Evolutionary conservation across 2,329 filamentous ascomycete genomes (phyloP).

Genomic region (Fusarium pininemorale): DNA sequence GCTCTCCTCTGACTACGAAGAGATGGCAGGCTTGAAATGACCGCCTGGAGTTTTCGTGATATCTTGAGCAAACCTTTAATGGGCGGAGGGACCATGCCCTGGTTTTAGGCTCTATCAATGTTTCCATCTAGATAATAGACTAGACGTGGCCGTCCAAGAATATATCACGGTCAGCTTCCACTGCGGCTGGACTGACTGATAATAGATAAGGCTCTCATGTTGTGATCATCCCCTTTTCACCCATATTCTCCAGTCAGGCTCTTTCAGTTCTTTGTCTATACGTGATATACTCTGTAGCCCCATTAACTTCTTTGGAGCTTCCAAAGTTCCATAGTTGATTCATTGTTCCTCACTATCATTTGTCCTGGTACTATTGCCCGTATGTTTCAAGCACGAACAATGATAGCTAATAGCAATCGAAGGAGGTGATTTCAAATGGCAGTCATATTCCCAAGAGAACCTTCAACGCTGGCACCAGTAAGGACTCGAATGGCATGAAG

Average conservation of each 20-base stretch:
- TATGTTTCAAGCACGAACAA: neutral
- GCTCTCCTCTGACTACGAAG: neutral
- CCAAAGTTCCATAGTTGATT: neutral
- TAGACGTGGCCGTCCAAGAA: neutral
- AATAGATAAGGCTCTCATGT: neutral
- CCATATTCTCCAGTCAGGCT: neutral
- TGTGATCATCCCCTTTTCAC: neutral
- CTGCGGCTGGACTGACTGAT: neutral
- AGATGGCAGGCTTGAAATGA: neutral
- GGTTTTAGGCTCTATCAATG: neutral
- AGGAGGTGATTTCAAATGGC: neutral
- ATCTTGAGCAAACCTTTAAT: neutral
- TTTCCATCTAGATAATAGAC: neutral
- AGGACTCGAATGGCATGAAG: neutral
- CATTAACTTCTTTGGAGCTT: neutral
- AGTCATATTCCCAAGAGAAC: neutral
- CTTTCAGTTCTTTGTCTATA: neutral
- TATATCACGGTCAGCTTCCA: neutral
- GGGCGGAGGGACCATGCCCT: neutral
- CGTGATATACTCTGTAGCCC: neutral
- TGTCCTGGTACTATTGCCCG: neutral
- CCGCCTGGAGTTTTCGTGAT: neutral
- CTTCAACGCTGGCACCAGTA: too few relatives aligned
- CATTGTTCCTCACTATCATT: neutral
- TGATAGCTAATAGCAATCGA: neutral